Evolutionary conservation across 768 basidiomycete genomes (phyloP).

Genomic region (Austroboletus eburneus): DNA sequence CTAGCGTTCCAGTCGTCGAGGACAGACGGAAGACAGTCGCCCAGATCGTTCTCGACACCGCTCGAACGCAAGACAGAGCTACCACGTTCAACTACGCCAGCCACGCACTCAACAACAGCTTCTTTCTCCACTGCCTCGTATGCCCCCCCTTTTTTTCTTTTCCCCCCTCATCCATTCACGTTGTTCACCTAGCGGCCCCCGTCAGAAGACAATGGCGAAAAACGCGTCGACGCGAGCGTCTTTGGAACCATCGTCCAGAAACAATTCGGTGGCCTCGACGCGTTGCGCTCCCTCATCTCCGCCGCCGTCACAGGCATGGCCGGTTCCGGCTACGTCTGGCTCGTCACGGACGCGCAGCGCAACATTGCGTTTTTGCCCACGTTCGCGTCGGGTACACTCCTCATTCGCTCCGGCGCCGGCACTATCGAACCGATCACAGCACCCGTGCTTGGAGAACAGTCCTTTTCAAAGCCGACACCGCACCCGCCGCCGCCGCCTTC

Average conservation of each 20-base stretch:
- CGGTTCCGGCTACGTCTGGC: conserved; percentile 82
- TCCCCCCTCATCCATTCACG: not conserved
- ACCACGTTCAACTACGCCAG: conserved; percentile 89
- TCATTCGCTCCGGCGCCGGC: conserved; percentile 59
- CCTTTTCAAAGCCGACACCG: conserved; percentile 4
- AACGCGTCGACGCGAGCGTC: conserved; percentile 9
- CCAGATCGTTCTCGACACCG: conserved; percentile 69
- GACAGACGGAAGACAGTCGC: conserved; percentile 55
- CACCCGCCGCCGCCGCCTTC: conserved; percentile 25
- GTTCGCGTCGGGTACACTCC: conserved; percentile 83
- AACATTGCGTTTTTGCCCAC: conserved; percentile 76
- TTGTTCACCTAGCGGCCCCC: conserved; percentile 30
- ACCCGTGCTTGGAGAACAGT: conserved; percentile 30
- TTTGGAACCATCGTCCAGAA: conserved; percentile 21
- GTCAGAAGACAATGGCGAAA: conserved; percentile 19
- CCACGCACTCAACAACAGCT: conserved; percentile 90
- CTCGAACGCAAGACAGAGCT: conserved; percentile 51
- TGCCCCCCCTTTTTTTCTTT: conserved; percentile 26
- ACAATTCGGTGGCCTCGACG: conserved; percentile 59
- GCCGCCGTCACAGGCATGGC: conserved; percentile 77
- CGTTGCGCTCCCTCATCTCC: conserved; percentile 71
- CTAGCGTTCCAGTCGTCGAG: conserved; percentile 42
- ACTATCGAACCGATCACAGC: conserved; percentile 22
- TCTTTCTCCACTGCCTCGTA: conserved; percentile 87
- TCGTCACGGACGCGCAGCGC: conserved; percentile 65